phyloP scores from a whole-genome alignment of 192 early-diverging fungal species.

The Mortierella antarctica region DNA sequence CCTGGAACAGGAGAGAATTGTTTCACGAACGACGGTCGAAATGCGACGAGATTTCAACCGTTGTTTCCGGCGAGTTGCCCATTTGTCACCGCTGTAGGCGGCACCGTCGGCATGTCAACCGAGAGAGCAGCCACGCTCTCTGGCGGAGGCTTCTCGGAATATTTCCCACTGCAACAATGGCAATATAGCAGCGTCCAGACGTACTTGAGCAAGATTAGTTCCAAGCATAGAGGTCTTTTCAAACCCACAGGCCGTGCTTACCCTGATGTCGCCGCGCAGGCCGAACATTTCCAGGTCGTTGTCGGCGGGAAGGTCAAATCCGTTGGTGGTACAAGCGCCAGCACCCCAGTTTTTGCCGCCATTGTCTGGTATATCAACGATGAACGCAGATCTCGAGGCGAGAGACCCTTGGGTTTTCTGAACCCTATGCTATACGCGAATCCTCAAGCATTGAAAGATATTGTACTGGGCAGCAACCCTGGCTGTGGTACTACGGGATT shows the following conservation, averaged over 20 bases:
- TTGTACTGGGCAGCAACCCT: constrained; percentile 16
- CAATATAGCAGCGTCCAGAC: not conserved
- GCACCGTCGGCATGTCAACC: not conserved
- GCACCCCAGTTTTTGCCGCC: constrained; percentile 13
- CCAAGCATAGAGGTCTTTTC: constrained; percentile 1
- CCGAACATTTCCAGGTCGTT: not conserved
- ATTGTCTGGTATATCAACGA: constrained; percentile 7
- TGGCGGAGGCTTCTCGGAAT: constrained; percentile 21
- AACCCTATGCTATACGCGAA: constrained; percentile 12
- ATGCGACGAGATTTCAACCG: not conserved
- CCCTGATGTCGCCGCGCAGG: constrained; percentile 15
- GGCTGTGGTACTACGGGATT: constrained; percentile 6
- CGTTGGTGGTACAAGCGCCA: constrained; percentile 1
- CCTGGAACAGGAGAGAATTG: not conserved
- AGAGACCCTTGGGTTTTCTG: constrained; percentile 11
- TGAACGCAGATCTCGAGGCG: not conserved
- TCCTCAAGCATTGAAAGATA: constrained; percentile 3
- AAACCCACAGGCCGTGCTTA: constrained; percentile 2
- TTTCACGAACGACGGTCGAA: not conserved
- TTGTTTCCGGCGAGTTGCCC: constrained; percentile 8
- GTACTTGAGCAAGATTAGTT: constrained; percentile 2
- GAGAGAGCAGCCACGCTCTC: constrained; percentile 4
- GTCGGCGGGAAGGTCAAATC: not conserved
- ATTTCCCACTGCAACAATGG: constrained; percentile 1
- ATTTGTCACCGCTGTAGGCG: constrained; percentile 20